phyloP scores from a whole-genome alignment of 139 green algal species.

The Eudorina sp. region DNA sequence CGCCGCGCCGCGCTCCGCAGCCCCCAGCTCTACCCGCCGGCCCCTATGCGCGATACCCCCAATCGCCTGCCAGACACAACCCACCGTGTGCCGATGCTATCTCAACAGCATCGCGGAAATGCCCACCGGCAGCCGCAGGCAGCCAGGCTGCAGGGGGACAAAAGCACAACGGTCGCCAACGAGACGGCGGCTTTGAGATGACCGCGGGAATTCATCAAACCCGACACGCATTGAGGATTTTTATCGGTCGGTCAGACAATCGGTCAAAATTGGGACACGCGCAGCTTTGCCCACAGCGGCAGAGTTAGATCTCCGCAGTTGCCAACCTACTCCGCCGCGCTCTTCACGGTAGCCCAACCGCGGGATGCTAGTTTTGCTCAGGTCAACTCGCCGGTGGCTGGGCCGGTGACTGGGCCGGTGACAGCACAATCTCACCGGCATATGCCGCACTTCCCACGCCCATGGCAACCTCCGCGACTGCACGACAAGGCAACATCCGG shows the following conservation, averaged over 20 bases:
- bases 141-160: no score
- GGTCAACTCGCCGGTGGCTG: neutral
- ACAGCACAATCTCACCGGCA: neutral
- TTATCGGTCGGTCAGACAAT: neutral
- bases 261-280: neutral
- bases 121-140: no score
- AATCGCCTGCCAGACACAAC: no score
- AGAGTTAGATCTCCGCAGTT: neutral
- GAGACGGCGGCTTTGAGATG: no score
- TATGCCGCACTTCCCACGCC: neutral
- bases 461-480: constrained; percentile 15
- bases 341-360: neutral
- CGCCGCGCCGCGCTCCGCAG: no score
- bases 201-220: neutral
- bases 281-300: neutral
- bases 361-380: neutral
- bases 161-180: no score
- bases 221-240: neutral
- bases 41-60: no score
- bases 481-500: no score
- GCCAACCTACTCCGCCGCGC: neutral
- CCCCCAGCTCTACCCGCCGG: no score
- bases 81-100: no score
- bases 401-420: neutral
- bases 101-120: no score